These are phyloP conservation scores for Intubia oerlemansii DNA, from an alignment of 2,329 filamentous ascomycete species.

Conservation along the genomic window DNA sequence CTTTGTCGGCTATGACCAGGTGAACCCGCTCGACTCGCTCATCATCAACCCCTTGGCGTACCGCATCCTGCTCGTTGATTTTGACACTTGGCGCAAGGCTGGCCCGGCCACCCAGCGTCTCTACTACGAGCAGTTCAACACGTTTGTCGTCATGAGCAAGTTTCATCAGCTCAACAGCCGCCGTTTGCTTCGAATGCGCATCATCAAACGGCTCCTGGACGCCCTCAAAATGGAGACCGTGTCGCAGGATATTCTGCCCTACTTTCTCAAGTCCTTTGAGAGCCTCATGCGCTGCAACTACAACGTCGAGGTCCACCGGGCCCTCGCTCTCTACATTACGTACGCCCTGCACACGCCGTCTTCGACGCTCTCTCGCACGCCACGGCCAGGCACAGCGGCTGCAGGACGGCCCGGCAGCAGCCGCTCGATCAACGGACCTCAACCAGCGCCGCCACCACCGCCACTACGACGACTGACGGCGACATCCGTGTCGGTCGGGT, in stretches of 20 bases:
- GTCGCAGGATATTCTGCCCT: slow-evolving; percentile 45
- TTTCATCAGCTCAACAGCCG: slow-evolving; percentile 83
- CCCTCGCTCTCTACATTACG: slow-evolving; percentile 78
- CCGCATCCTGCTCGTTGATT: slow-evolving; percentile 73
- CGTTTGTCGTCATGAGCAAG: slow-evolving; percentile 77
- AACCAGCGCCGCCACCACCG: too few relatives aligned
- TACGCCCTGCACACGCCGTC: slow-evolving; percentile 49
- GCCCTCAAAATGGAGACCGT: slow-evolving; percentile 73
- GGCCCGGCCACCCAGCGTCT: slow-evolving; percentile 58
- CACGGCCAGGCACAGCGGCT: slow-evolving; percentile 20
- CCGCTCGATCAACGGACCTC: too few relatives aligned
- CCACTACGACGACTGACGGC: too few relatives aligned
- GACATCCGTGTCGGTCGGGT: too few relatives aligned
- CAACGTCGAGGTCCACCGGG: slow-evolving; percentile 66
- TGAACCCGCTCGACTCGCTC: slow-evolving; percentile 66
- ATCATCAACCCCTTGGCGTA: slow-evolving; percentile 94
- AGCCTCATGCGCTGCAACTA: slow-evolving; percentile 62
- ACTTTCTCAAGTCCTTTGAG: slow-evolving; percentile 62
- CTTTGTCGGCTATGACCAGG: slow-evolving; percentile 75
- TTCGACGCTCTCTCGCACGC: slow-evolving; percentile 25
- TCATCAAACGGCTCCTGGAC: slow-evolving; percentile 76
- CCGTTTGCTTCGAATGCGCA: slow-evolving; percentile 78
- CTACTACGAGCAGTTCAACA: slow-evolving; percentile 82
- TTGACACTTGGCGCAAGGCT: slow-evolving; percentile 78
- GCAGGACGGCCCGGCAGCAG: background rate